Evolutionary conservation across 2,329 filamentous ascomycete species (phyloP), one percentile per base, ranked within the genome.

Genomic region (Cladorrhinum sp.): DNA sequence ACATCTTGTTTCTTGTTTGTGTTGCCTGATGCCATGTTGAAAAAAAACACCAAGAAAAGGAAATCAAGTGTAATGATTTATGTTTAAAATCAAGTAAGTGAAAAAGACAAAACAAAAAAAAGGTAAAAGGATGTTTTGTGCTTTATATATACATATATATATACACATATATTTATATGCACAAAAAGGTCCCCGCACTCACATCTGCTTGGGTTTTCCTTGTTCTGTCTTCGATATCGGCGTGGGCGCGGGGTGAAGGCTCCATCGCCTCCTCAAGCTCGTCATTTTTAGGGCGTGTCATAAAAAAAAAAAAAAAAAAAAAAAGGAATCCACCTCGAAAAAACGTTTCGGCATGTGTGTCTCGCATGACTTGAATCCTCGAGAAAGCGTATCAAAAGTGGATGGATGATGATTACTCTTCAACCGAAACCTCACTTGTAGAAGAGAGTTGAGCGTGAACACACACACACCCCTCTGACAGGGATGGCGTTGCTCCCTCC

Each of bases 201-300:
- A n/a, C n/a, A n/a, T n/a, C n/a, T 16, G 12, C 33, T 12, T 36
- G 26, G 26, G 26, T 14, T 36, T 23, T 51, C 10, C 18, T 56
- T 48, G 21, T 42, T 23, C 16, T 24, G 20, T 39, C 30, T 14
- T 55, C 26, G 58, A 55, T 55, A 55, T 59, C 39, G 52, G 58
- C 39, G 58, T 24, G 58, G 51, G 58, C n/a, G n/a, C n/a, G n/a
- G n/a, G 58, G 14, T 36, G 36, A 21, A 30, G 54, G 33, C 42
- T 60, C 58, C 58, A 60, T 60, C 12, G 33, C 8, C 49, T 55
- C 30, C 36, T 56, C 46, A 59, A 54, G 18, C n/a, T 60, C 42
- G 58, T 60, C 58, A 56, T 60, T 55, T 46, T 28, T 56, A 60
- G 42, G 58, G 58, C 58, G 58, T 48, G 26, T 55, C 53, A 55